Evolutionary conservation across 1,284 basidiomycete genomes (phyloP).

Genomic region (Fomitopsis palustris): DNA sequence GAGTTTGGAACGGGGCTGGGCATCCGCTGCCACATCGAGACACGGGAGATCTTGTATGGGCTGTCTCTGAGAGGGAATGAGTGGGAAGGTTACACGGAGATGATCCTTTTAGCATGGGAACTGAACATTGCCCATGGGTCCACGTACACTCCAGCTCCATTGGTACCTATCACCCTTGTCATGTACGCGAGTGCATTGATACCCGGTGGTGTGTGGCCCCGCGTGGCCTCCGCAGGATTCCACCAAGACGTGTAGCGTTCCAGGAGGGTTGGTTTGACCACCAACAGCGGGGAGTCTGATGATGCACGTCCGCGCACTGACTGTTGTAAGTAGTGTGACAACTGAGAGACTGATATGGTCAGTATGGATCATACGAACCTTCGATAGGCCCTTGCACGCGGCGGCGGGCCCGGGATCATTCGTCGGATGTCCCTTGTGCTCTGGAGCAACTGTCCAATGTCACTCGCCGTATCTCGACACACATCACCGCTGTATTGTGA

Average conservation of each 20-base stretch:
- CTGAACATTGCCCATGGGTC: conserved; percentile 6
- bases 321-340: not conserved
- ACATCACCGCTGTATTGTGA: too few relatives aligned
- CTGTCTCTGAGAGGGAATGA: conserved; percentile 9
- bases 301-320: too few relatives aligned
- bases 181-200: conserved; percentile 21
- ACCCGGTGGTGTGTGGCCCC: conserved; percentile 18
- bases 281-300: not conserved
- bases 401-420: too few relatives aligned
- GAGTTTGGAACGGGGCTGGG: conserved; percentile 27
- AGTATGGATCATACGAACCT: not conserved
- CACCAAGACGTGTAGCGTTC: conserved; percentile 1
- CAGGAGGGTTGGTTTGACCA: conserved; percentile 6
- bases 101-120: conserved; percentile 8
- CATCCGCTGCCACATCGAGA: conserved; percentile 15
- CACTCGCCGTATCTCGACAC: too few relatives aligned
- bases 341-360: not conserved
- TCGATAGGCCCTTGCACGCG: too few relatives aligned
- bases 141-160: not conserved
- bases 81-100: conserved; percentile 15
- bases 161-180: conserved; percentile 19
- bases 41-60: not conserved
- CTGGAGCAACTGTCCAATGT: too few relatives aligned
- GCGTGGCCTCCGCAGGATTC: not conserved
- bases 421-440: too few relatives aligned